A percentile compares a stretch with the other conserved stretches of the same genome.
Conservation (phyloP, 2,329 filamentous ascomycete species). For the Trichoderma koningiopsis region DNA sequence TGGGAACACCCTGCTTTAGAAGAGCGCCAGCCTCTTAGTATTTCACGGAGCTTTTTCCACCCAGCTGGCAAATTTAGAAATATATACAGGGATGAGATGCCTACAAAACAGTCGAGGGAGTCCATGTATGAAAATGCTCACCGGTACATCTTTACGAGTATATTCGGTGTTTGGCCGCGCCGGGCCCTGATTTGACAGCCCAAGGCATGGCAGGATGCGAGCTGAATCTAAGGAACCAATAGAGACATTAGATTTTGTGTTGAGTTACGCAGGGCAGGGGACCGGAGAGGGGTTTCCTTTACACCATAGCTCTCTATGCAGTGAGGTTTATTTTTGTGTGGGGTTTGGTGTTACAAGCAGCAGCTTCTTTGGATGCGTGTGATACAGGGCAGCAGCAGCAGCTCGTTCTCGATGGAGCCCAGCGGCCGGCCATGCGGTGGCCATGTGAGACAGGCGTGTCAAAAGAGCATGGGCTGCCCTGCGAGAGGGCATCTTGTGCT, state of each 20-base stretch:
- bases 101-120: background rate
- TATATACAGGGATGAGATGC: background rate
- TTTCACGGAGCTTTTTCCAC: too few relatives aligned
- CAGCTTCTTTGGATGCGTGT: background rate
- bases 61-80: too few relatives aligned
- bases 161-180: background rate
- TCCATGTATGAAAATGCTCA: background rate
- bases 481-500: background rate
- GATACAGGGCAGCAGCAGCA: slow-evolving; percentile 5
- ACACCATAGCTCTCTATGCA: background rate
- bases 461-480: background rate
- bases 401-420: slow-evolving; percentile 7
- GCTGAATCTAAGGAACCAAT: slow-evolving; percentile 14
- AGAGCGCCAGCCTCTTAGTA: too few relatives aligned
- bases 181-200: slow-evolving; percentile 15
- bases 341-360: background rate
- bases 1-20: background rate
- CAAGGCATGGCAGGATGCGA: slow-evolving; percentile 21
- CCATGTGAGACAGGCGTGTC: slow-evolving; percentile 16
- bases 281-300: background rate
- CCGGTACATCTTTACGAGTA: background rate
- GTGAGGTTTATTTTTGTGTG: background rate
- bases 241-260: background rate
- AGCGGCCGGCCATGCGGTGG: slow-evolving; percentile 4
- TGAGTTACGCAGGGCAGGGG: background rate